phyloP scores from a whole-genome alignment of 2,329 filamentous ascomycete genomes.

The Penicillium sp. region DNA sequence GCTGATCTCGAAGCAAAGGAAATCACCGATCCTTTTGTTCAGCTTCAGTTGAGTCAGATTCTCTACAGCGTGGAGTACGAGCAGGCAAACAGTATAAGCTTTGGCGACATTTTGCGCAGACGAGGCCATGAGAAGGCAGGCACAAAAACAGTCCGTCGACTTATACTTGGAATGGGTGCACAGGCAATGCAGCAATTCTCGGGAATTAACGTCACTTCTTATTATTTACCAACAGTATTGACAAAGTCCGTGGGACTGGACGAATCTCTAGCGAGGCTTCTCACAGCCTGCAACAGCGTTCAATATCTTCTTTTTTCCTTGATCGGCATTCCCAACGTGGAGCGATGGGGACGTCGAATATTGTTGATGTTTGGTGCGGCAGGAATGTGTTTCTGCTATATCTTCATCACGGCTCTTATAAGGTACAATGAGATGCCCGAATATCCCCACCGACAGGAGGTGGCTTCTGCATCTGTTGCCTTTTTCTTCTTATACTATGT shows the following conservation, averaged over 20 bases:
- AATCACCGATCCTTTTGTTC: constrained; percentile 44
- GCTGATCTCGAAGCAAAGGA: constrained; percentile 30
- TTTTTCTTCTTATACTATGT: constrained; percentile 48
- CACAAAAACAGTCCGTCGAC: constrained; percentile 43
- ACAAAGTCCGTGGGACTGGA: constrained; percentile 42
- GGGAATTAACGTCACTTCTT: constrained; percentile 41
- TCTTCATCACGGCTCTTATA: constrained; percentile 49
- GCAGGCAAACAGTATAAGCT: constrained; percentile 50
- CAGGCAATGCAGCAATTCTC: constrained; percentile 41
- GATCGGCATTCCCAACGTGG: constrained; percentile 49
- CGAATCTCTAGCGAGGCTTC: constrained; percentile 41
- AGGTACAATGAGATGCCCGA: constrained; percentile 19
- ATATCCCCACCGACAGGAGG: constrained; percentile 40
- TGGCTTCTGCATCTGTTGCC: constrained; percentile 51
- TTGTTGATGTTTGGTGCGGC: constrained; percentile 52
- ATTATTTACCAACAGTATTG: constrained; percentile 45
- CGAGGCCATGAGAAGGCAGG: constrained; percentile 25
- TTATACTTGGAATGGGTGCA: constrained; percentile 49
- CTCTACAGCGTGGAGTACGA: constrained; percentile 53
- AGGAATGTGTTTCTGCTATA: constrained; percentile 53
- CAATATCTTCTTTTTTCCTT: constrained; percentile 49
- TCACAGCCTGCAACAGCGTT: constrained; percentile 48
- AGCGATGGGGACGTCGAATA: constrained; percentile 50
- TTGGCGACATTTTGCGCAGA: constrained; percentile 53
- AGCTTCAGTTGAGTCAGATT: constrained; percentile 48